A percentile compares a stretch with the other conserved stretches of the same genome.
These are phyloP conservation scores for Dioscorea cayenensis DNA, from an alignment of 116 monocot species.

Conservation along the genomic window DNA sequence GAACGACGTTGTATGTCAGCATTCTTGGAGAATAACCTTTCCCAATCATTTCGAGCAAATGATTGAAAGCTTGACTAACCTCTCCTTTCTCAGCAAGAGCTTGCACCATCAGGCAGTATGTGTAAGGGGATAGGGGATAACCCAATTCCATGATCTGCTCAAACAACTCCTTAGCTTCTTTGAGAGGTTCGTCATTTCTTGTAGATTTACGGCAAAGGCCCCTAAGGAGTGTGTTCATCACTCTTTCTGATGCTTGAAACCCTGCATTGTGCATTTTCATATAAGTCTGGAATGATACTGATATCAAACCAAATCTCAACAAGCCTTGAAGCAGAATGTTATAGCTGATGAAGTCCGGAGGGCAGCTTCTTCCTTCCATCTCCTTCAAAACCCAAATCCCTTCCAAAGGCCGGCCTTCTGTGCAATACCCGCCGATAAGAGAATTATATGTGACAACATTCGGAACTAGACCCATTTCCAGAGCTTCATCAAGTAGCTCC, in stretches of 20 bases:
- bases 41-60: conserved; percentile 56
- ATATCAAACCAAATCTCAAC: conserved; percentile 39
- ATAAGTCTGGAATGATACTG: conserved; percentile 37
- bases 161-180: conserved; percentile 46
- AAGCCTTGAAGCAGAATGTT: conserved; percentile 56
- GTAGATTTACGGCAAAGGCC: conserved; percentile 49
- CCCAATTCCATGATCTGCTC: conserved; percentile 24
- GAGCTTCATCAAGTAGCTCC: conserved; percentile 54
- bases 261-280: conserved; percentile 47
- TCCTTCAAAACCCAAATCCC: conserved; percentile 42
- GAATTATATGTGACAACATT: conserved; percentile 68
- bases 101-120: conserved; percentile 67
- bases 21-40: conserved; percentile 49
- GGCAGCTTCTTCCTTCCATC: conserved; percentile 33
- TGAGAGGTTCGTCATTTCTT: conserved; percentile 16
- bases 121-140: conserved; percentile 43
- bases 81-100: conserved; percentile 64
- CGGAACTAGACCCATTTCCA: conserved; percentile 43
- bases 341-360: conserved; percentile 51
- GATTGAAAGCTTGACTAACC: conserved; percentile 31
- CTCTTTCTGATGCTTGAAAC: conserved; percentile 34
- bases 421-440: conserved; percentile 81
- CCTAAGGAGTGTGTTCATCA: conserved; percentile 68
- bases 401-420: conserved; percentile 55
- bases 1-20: conserved; percentile 55